phyloP scores from a whole-genome alignment of 78 protist species.

The Dictyostelium firmibasis region DNA sequence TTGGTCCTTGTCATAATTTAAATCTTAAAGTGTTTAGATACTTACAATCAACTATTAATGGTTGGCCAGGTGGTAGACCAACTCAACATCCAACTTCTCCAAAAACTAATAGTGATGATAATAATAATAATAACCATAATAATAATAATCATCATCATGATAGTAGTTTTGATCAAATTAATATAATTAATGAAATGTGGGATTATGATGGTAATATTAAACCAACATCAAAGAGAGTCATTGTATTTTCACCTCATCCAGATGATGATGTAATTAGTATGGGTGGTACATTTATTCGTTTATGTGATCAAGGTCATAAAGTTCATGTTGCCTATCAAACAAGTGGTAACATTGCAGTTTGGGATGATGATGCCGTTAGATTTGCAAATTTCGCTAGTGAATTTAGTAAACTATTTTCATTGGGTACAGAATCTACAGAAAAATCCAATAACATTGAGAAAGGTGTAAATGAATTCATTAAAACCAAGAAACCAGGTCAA shows the following conservation, averaged over 20 bases:
- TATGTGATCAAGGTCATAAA: conserved; percentile 83
- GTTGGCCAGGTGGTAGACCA: conserved; percentile 86
- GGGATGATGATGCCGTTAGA: conserved; percentile 82
- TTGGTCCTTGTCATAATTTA: conserved; percentile 75
- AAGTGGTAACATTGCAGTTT: conserved; percentile 79
- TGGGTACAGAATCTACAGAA: background rate
- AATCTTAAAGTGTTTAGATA: conserved; percentile 69
- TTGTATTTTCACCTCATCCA: conserved; percentile 91
- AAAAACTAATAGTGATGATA: background rate
- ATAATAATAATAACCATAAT: background rate
- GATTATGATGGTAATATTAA: conserved; percentile 6
- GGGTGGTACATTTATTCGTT: conserved; percentile 86
- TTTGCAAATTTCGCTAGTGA: conserved; percentile 59
- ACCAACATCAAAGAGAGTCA: conserved; percentile 56
- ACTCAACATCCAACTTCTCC: background rate
- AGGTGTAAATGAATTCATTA: conserved; percentile 1
- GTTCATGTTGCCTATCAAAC: conserved; percentile 80
- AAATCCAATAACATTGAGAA: background rate
- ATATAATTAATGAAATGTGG: background rate
- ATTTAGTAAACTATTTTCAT: conserved; percentile 27
- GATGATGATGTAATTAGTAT: conserved; percentile 91
- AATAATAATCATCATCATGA: background rate
- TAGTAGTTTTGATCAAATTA: background rate
- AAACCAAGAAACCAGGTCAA: conserved; percentile 51
- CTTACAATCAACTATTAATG: conserved; percentile 63